phyloP scores from a whole-genome alignment of 495 filamentous ascomycete genomes.

The Aspergillus panamensis region DNA sequence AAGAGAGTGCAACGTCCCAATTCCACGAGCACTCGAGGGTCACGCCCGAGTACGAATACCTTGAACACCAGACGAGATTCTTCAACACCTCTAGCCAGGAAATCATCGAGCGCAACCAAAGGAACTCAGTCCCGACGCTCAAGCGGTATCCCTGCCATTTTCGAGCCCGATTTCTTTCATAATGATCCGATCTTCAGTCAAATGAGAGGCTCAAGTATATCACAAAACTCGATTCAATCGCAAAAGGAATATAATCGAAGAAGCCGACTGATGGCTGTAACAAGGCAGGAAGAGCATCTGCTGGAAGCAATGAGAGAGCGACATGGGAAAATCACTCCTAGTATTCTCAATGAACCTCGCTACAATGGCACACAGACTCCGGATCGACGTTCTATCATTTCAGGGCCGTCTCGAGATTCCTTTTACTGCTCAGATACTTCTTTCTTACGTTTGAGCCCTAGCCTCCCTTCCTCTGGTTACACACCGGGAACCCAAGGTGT shows the following conservation, averaged over 20 bases:
- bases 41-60: constrained; percentile 21
- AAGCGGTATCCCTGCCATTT: constrained; percentile 34
- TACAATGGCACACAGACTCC: constrained; percentile 21
- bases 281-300: constrained; percentile 77
- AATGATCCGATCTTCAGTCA: constrained; percentile 22
- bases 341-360: constrained; percentile 56
- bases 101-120: constrained; percentile 23
- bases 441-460: constrained; percentile 44
- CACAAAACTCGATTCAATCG: background rate
- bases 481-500: constrained; percentile 29
- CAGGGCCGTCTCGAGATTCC: constrained; percentile 36
- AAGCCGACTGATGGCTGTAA: constrained; percentile 79
- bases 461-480: constrained; percentile 25
- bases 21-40: constrained; percentile 33
- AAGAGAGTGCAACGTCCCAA: constrained; percentile 30
- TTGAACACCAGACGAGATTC: constrained; percentile 21
- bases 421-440: constrained; percentile 41
- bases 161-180: constrained; percentile 31
- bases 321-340: constrained; percentile 70
- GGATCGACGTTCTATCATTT: constrained; percentile 33
- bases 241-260: constrained; percentile 40
- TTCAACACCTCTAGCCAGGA: constrained; percentile 29
- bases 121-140: constrained; percentile 33
- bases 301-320: constrained; percentile 78
- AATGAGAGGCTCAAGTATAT: background rate